phyloP scores from a whole-genome alignment of 2,329 filamentous ascomycete genomes.

The Fusarium buharicum region DNA sequence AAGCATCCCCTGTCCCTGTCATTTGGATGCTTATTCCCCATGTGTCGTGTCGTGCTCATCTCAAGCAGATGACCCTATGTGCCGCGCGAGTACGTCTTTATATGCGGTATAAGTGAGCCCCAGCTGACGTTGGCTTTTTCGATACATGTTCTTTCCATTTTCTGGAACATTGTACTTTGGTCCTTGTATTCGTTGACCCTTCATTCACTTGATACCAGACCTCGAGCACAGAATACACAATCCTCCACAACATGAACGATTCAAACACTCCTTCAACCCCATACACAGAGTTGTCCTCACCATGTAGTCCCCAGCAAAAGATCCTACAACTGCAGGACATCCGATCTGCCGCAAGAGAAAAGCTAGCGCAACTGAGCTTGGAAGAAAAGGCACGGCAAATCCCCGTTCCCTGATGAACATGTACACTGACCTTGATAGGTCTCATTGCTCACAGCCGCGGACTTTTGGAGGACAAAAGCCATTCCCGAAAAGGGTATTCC shows the following conservation, averaged over 20 bases:
- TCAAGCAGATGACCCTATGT: conserved; percentile 28
- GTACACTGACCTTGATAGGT: conserved; percentile 55
- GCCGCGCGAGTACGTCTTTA: conserved; percentile 16
- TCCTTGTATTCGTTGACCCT: background rate
- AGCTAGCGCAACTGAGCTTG: conserved; percentile 62
- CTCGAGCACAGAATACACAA: background rate
- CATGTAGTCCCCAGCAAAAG: conserved; percentile 56
- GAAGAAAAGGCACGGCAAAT: conserved; percentile 64
- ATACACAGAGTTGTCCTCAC: conserved; percentile 61
- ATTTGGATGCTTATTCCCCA: background rate
- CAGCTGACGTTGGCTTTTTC: conserved; percentile 3
- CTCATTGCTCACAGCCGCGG: conserved; percentile 68
- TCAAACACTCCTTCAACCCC: conserved; percentile 54
- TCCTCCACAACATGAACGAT: conserved; percentile 32
- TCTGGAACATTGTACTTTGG: conserved; percentile 10
- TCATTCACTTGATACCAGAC: conserved; percentile 1
- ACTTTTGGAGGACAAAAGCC: conserved; percentile 76
- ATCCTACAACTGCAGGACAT: conserved; percentile 50
- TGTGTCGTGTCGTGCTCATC: background rate
- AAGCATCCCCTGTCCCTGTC: conserved; percentile 31
- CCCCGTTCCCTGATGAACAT: background rate
- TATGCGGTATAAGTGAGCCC: conserved; percentile 18
- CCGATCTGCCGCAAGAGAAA: conserved; percentile 58
- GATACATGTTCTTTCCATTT: conserved; percentile 3
- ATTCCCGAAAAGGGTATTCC: conserved; percentile 72